Base-by-base conservation (phyloP, 148 eudicot genomes). In the Agrostemma githago region DNA sequence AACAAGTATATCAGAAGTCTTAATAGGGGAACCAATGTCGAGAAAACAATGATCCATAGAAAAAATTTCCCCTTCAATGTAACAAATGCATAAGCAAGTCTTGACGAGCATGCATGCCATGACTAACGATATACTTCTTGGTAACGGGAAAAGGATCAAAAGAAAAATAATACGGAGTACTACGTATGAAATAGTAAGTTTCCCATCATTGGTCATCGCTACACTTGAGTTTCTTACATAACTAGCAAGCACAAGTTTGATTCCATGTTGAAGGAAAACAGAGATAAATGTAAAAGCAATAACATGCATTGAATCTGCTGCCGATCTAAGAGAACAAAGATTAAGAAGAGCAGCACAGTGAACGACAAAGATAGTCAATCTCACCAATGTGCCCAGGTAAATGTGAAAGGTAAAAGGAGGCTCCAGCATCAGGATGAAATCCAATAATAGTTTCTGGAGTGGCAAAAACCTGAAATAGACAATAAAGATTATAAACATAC, bases 391-490 rank as follows among this genome's bases (percentile, higher is more conserved):
- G 68, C 42, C 97, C 97, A 84, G 97, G 92, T 57, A 92, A 86
- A 85, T 86, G 97, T 64, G 97, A 90, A 77, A 92, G 92, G 79
- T 90, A 82, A 83, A 92, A 92, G 43, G 97, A 92, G 73, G 97
- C 97, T 38, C 88, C 91, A 72, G 96, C 97, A 86, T 92, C 96
- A 34, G 97, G 96, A 88, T 92, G 93, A 76, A 88, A 90, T 68
- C 97, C 97, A 82, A 90, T 92, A 76, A 87, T 73, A 14, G 96
- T 92, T 86, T 92, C 97, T 21, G 97, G 97, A 38, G 91, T 92
- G 57, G 97, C 96, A 88, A 88, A 92, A 73, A 90, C 88, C 97
- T 92, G 86, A 78, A 77, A 61, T 76, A 20, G 57, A 57, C 38
- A 53, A 61, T 15, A 17, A 65, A n/a, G 5, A 66, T 20, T 43